Percentiles rank a stretch among this genome's conserved stretches.
Evolutionary conservation across 2,329 filamentous ascomycete genomes (phyloP).

Genomic region (Pseudogymnoascus sp.): DNA sequence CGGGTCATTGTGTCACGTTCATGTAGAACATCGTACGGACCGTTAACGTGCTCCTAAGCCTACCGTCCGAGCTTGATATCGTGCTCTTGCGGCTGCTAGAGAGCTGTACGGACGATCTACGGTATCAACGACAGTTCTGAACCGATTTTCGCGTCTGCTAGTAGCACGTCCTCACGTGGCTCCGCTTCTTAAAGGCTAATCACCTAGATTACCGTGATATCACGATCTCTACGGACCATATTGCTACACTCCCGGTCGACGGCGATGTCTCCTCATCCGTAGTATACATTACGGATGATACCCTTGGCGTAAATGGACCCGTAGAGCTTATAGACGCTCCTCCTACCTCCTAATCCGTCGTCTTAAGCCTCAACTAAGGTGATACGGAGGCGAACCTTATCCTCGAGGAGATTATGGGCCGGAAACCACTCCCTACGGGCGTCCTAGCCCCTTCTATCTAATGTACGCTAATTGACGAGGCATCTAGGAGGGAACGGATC

Average conservation of each 20-base stretch:
- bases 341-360: no score
- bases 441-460: not conserved
- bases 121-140: not conserved
- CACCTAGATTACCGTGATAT: not conserved
- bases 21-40: not conserved
- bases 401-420: not conserved
- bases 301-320: no score
- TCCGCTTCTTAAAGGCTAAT: not conserved
- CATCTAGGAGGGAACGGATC: not conserved
- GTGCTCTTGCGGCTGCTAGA: not conserved
- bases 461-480: not conserved
- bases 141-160: not conserved
- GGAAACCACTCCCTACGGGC: not conserved
- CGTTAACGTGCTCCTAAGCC: not conserved
- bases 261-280: not conserved
- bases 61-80: not conserved
- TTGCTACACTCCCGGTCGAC: not conserved
- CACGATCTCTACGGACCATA: not conserved
- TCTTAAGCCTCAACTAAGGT: no score
- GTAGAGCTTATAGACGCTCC: no score
- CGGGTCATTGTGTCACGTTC: conserved; percentile 7
- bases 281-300: not conserved
- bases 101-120: not conserved
- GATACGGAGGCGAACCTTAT: not conserved
- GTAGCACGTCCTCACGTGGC: not conserved